These are phyloP conservation scores for Clarireedia hainanense DNA, from an alignment of 2,329 filamentous ascomycete species.

Conservation along the genomic window DNA sequence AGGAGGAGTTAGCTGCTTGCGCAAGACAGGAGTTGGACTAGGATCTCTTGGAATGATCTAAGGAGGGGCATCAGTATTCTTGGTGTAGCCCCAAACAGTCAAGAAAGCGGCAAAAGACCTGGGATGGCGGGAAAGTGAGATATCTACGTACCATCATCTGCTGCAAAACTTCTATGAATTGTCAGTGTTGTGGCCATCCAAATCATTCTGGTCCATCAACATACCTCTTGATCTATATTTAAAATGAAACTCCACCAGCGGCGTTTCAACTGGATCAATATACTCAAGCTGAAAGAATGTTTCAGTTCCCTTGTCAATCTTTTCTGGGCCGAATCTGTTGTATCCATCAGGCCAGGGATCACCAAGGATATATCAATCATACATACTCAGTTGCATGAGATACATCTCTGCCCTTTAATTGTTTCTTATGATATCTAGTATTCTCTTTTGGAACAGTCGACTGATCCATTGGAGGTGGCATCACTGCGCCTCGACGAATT, in stretches of 20 bases:
- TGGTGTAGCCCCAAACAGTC: not conserved
- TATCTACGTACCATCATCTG: not conserved
- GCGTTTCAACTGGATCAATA: conserved; percentile 1
- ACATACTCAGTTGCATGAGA: conserved; percentile 4
- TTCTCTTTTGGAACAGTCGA: not conserved
- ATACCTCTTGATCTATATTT: conserved; percentile 8
- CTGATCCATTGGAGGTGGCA: not conserved
- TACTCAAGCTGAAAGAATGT: conserved; percentile 4
- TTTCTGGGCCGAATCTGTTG: not conserved
- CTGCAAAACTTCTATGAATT: not conserved
- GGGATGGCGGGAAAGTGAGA: too few species aligned
- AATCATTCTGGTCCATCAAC: not conserved
- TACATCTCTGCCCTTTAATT: not conserved
- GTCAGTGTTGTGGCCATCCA: not conserved
- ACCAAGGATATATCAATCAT: not conserved
- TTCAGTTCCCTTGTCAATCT: not conserved
- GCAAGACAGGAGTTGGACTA: not conserved
- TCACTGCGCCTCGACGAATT: not conserved
- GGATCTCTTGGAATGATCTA: not conserved
- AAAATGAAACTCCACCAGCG: conserved; percentile 8
- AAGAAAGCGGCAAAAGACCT: too few species aligned
- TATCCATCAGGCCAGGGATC: not conserved
- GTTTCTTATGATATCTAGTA: not conserved
- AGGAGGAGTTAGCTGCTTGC: not conserved
- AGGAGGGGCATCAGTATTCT: not conserved